Conservation (phyloP, 352 stramenopile genomes). For the Globisporangium acanthophoron region DNA sequence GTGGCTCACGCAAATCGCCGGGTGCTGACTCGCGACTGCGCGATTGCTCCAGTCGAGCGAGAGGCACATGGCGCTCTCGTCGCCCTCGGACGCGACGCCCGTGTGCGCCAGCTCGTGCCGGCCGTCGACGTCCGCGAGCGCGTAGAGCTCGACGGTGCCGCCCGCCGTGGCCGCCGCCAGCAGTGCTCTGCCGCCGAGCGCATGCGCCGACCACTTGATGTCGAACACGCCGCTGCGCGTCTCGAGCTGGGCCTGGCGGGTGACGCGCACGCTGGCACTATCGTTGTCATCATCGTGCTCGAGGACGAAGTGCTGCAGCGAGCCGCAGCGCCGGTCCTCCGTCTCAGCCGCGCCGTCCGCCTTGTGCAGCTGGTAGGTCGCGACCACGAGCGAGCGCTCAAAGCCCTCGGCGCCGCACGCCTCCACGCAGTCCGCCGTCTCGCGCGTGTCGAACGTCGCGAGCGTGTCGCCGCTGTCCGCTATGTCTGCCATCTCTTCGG, state of each 20-base stretch:
- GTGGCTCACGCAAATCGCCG: constrained; percentile 73
- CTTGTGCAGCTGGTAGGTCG: constrained; percentile 84
- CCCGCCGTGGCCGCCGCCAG: constrained; percentile 57
- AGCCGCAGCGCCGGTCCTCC: constrained; percentile 50
- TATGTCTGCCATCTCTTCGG: neutral
- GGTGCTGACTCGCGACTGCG: constrained; percentile 33
- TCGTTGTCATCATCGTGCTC: constrained; percentile 19
- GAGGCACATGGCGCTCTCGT: constrained; percentile 61
- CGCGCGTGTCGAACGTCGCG: constrained; percentile 65
- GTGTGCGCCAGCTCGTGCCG: constrained; percentile 25
- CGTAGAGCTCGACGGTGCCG: constrained; percentile 63
- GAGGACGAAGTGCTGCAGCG: constrained; percentile 62
- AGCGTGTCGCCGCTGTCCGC: constrained; percentile 19
- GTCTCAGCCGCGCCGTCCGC: constrained; percentile 15
- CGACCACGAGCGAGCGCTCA: constrained; percentile 60
- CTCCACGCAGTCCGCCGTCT: constrained; percentile 85
- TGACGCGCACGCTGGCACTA: constrained; percentile 21
- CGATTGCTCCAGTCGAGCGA: constrained; percentile 86
- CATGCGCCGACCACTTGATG: constrained; percentile 71
- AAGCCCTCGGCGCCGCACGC: constrained; percentile 57
- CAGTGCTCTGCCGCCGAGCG: constrained; percentile 42
- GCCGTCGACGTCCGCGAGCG: constrained; percentile 16
- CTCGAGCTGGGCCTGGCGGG: constrained; percentile 37
- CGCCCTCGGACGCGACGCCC: constrained; percentile 26
- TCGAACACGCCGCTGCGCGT: constrained; percentile 75